Conservation (phyloP, 352 stramenopile species). For the Phytophthora cryptogea region DNA sequence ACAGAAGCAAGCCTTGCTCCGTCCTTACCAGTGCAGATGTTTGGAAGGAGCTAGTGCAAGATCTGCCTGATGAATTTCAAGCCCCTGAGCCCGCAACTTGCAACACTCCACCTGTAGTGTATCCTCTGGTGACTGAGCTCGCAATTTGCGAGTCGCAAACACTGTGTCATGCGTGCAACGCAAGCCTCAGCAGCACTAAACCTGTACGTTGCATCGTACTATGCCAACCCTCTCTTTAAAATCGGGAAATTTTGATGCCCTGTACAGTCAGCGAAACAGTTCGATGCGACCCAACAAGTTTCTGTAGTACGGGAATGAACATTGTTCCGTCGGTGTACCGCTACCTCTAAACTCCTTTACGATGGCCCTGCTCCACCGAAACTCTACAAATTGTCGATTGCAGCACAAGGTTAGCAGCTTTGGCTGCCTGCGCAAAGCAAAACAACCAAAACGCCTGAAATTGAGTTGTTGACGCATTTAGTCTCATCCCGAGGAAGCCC, state of each 20-base stretch:
- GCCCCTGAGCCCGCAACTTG: no score
- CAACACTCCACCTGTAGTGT: no score
- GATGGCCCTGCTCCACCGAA: slow-evolving; percentile 13
- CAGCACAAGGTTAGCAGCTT: neutral
- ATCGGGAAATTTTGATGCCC: neutral
- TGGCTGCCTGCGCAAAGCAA: neutral
- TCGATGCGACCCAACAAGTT: neutral
- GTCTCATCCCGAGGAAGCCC: slow-evolving; percentile 1
- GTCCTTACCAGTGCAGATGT: slow-evolving; percentile 32
- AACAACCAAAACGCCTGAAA: neutral
- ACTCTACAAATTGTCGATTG: neutral
- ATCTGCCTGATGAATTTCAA: slow-evolving; percentile 11
- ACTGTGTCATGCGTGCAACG: no score
- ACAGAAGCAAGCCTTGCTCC: slow-evolving; percentile 20
- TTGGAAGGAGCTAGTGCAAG: slow-evolving; percentile 19
- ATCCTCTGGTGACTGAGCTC: no score
- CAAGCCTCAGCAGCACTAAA: no score
- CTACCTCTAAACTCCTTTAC: slow-evolving; percentile 14
- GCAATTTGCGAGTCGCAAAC: no score
- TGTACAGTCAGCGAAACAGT: neutral
- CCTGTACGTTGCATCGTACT: no score
- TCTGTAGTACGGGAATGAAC: no score
- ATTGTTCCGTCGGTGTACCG: slow-evolving; percentile 1
- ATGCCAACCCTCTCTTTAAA: no score
- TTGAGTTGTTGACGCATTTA: neutral